Evolutionary conservation across 169 alveolate genomes (phyloP).

Genomic region (Neospora caninum): DNA sequence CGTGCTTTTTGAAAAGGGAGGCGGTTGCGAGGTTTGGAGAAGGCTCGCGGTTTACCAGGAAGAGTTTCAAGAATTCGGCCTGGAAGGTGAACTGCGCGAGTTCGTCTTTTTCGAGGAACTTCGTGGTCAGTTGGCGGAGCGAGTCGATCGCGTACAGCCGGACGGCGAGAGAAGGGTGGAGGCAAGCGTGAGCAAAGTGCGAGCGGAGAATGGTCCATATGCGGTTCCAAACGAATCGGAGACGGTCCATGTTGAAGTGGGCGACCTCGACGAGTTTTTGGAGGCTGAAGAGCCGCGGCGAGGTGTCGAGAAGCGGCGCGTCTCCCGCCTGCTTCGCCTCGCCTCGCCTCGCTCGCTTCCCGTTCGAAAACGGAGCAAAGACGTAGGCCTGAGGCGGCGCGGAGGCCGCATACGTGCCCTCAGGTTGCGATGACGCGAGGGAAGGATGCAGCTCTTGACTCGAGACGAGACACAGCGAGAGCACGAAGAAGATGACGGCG

Average conservation of each 20-base stretch:
- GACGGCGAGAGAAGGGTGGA: constrained; percentile 68
- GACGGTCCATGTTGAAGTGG: constrained; percentile 86
- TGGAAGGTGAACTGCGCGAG: constrained; percentile 32
- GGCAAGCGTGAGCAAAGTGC: constrained; percentile 74
- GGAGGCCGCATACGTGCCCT: too few relatives aligned
- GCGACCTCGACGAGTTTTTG: constrained; percentile 90
- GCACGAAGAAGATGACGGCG: constrained; percentile 32
- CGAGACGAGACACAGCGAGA: constrained; percentile 9
- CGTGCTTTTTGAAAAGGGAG: too few relatives aligned
- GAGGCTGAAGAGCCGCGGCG: constrained; percentile 84
- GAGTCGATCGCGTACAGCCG: constrained; percentile 87
- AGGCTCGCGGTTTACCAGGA: neutral
- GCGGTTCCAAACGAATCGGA: constrained; percentile 82
- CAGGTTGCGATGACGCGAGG: neutral
- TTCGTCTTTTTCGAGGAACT: constrained; percentile 86
- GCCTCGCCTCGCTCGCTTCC: neutral
- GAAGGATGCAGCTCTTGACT: constrained; percentile 6
- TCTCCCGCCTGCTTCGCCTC: neutral
- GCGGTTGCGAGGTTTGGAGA: too few relatives aligned
- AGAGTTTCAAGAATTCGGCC: constrained; percentile 7
- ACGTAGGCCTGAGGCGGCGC: neutral
- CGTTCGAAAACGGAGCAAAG: constrained; percentile 10
- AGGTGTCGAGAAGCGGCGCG: neutral
- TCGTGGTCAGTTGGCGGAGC: constrained; percentile 84
- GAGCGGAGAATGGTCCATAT: constrained; percentile 85